phyloP scores from a whole-genome alignment of 2,329 filamentous ascomycete genomes.

The Westerdykella sp. region DNA sequence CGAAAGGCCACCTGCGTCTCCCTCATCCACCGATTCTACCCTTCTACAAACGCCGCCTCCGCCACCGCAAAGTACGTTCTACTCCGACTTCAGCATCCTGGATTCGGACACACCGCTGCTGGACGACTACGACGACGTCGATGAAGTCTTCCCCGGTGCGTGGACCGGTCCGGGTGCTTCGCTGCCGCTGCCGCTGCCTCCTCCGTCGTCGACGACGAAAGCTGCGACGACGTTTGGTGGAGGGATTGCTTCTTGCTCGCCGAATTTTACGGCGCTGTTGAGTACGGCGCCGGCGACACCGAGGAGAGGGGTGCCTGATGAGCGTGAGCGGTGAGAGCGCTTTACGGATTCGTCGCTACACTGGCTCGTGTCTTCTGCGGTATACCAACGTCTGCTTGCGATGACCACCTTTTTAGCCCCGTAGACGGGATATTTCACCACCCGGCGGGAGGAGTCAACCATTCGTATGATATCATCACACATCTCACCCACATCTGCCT shows the following conservation, averaged over 20 bases:
- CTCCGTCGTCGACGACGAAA: no score
- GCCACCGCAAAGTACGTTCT: slow-evolving; percentile 10
- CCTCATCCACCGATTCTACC: not conserved
- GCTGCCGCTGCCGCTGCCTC: not conserved
- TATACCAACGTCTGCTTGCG: no score
- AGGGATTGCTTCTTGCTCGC: slow-evolving; percentile 10
- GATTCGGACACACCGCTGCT: slow-evolving; percentile 18
- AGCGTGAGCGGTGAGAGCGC: no score
- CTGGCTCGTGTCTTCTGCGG: no score
- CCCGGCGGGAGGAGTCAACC: no score
- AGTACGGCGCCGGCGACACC: slow-evolving; percentile 5
- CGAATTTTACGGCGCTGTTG: slow-evolving; percentile 15
- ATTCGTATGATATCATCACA: no score
- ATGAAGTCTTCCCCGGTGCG: slow-evolving; percentile 15
- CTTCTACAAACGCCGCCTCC: slow-evolving; percentile 9
- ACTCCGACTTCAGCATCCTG: slow-evolving; percentile 17
- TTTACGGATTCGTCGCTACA: no score
- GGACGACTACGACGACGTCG: slow-evolving; percentile 21
- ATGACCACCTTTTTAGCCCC: no score
- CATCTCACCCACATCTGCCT: no score
- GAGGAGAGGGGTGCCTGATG: no score
- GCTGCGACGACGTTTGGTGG: not conserved
- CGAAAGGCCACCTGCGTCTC: no score
- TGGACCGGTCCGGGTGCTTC: slow-evolving; percentile 16
- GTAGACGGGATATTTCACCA: no score